A percentile compares a stretch with the other conserved stretches of the same genome.
phyloP scores from a whole-genome alignment of 192 early-diverging fungal species.

The Coemansia sp. region DNA sequence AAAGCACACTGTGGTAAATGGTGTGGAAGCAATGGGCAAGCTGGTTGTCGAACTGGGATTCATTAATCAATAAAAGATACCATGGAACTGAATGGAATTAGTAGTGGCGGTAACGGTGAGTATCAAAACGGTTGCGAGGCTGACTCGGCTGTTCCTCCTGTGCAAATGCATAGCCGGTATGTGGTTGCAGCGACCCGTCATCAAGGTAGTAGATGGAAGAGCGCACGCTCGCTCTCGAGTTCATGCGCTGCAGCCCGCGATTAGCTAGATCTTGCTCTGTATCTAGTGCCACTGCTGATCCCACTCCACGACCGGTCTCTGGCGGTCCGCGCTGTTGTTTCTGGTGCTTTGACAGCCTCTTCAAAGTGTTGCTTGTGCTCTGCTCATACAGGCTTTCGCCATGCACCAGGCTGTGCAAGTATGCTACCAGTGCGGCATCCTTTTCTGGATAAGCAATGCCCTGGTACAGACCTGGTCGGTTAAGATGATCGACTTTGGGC shows the following conservation, averaged over 20 bases:
- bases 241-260: conserved; percentile 3
- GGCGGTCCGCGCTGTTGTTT: conserved; percentile 10
- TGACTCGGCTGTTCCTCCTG: conserved; percentile 10
- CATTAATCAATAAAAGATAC: too few species aligned
- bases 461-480: conserved; percentile 39
- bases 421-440: conserved; percentile 29
- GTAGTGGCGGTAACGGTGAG: too few species aligned
- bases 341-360: conserved; percentile 32
- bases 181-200: conserved; percentile 37
- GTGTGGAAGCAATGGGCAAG: too few species aligned
- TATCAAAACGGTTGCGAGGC: too few species aligned
- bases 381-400: neutral
- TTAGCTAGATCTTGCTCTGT: neutral
- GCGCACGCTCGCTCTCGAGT: conserved; percentile 21
- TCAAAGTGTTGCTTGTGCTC: conserved; percentile 18
- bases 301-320: neutral
- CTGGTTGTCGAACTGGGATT: too few species aligned
- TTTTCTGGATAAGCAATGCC: conserved; percentile 27
- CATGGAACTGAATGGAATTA: too few species aligned
- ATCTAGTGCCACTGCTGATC: neutral
- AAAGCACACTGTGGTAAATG: neutral
- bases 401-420: conserved; percentile 38
- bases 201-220: conserved; percentile 47
- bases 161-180: conserved; percentile 50
- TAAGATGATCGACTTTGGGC: conserved; percentile 17